These are phyloP conservation scores for Lenwebbia sp. DNA, from an alignment of 345 rosid species.

Conservation along the genomic window DNA sequence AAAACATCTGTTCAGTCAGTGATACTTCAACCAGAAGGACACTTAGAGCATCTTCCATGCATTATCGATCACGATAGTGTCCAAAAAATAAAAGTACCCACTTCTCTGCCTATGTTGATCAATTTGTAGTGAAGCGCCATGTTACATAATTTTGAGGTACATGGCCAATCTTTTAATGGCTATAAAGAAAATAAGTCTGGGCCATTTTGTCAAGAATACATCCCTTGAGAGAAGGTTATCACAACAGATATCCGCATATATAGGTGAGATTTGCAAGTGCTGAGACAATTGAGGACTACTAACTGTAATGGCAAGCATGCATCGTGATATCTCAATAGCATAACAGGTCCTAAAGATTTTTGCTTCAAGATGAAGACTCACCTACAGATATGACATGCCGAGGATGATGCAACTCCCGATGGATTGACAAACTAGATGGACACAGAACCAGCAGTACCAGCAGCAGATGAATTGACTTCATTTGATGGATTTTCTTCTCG, in stretches of 20 bases:
- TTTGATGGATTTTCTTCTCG: constrained; percentile 9
- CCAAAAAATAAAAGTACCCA: not conserved
- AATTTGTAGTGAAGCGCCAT: not conserved
- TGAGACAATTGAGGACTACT: not conserved
- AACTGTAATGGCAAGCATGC: not conserved
- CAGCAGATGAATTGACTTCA: constrained; percentile 12
- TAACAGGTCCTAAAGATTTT: not conserved
- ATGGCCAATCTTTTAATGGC: not conserved
- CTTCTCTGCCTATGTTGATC: not conserved
- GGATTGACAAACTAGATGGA: constrained; percentile 12
- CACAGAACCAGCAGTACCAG: constrained; percentile 21
- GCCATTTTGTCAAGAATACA: not conserved
- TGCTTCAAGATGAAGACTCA: not conserved
- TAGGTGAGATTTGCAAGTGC: not conserved
- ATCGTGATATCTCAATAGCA: not conserved
- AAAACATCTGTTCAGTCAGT: not conserved
- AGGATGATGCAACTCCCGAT: constrained; percentile 13
- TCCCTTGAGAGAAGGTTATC: not conserved
- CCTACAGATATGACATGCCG: constrained; percentile 30
- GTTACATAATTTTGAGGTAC: not conserved
- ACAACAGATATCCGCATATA: not conserved
- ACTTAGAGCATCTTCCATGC: not conserved
- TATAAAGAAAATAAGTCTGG: not conserved
- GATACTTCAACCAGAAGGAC: not conserved
- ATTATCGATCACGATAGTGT: no score